Base-by-base conservation (phyloP, 1,284 basidiomycete genomes). In the Tilletiopsis washingtonensis region DNA sequence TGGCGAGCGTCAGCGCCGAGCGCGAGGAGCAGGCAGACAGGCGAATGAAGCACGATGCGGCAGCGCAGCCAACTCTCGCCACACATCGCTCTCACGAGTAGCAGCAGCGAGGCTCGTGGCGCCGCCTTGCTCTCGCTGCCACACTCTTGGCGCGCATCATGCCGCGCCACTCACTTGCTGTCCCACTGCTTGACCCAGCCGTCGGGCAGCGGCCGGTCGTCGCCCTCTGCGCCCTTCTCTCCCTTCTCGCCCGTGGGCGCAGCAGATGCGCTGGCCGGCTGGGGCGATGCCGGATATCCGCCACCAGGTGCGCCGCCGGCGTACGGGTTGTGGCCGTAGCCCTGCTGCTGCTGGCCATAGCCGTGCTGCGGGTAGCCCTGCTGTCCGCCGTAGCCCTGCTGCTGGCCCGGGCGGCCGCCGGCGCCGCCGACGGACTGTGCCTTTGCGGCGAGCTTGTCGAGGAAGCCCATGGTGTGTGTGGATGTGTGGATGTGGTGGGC, bases 121-220 rank as follows among this genome's bases (percentile, higher is more conserved):
- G n/a, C n/a, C n/a, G n/a, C n/a, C 11, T 6, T 36, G 14, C n/a
- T 36, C 12, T 17, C 24, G 21, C 15, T 39, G 17, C 21, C 24
- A 24, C 46, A 45, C 45, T 19, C 4, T 17, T 25, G 5, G 24
- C 7, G 14, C 40, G 24, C 20, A 14, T 3, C 24, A 21, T n/a
- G n/a, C n/a, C n/a, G n/a, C n/a, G n/a, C n/a, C 19, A 53, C 58
- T 36, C 54, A 60, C 58, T 47, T 47, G 42, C 21, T 27, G 41
- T 71, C 67, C 53, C 59, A 71, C 23, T 71, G 65, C 32, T 65
- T 63, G 26, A 71, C 57, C 68, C 68, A 68, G 3, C 63, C 63
- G 25, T 59, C 50, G 26, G 65, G 64, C 6, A 62, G 53, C 3
- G 64, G 61, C 24, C 53, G 19, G 3, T 34, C 40, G 23, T 49